Evolutionary conservation across 1,284 basidiomycete genomes (phyloP).

Genomic region (Meira miltonrushii): DNA sequence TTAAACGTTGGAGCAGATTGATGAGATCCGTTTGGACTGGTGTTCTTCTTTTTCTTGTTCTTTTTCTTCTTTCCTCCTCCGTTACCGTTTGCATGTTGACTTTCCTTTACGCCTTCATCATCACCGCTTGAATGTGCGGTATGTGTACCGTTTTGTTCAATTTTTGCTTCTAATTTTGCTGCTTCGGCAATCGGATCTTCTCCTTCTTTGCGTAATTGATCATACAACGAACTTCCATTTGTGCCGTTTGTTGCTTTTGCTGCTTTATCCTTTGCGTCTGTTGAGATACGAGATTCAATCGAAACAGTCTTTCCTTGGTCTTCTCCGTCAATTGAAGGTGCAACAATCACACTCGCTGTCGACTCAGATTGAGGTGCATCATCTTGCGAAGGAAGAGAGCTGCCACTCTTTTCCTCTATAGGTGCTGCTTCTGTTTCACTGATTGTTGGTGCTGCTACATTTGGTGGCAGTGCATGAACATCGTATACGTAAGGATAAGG

Average conservation of each 20-base stretch:
- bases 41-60: background rate
- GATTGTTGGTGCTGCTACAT: background rate
- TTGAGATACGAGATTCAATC: conserved; percentile 19
- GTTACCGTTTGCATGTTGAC: background rate
- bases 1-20: background rate
- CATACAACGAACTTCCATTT: conserved; percentile 21
- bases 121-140: background rate
- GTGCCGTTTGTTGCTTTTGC: conserved; percentile 7
- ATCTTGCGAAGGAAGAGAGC: background rate
- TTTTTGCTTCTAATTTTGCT: background rate
- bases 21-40: background rate
- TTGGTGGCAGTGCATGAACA: background rate
- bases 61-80: background rate
- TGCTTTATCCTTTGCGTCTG: conserved; percentile 11
- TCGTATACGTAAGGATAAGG: conserved; percentile 5
- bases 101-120: background rate
- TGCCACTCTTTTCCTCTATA: background rate
- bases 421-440: background rate
- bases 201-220: conserved; percentile 27
- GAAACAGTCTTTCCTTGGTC: conserved; percentile 23
- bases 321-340: background rate
- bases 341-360: background rate
- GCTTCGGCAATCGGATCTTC: conserved; percentile 10
- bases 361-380: background rate
- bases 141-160: background rate